These are phyloP conservation scores for Crucihimalaya himalaica DNA, from an alignment of 345 rosid species.

Conservation along the genomic window DNA sequence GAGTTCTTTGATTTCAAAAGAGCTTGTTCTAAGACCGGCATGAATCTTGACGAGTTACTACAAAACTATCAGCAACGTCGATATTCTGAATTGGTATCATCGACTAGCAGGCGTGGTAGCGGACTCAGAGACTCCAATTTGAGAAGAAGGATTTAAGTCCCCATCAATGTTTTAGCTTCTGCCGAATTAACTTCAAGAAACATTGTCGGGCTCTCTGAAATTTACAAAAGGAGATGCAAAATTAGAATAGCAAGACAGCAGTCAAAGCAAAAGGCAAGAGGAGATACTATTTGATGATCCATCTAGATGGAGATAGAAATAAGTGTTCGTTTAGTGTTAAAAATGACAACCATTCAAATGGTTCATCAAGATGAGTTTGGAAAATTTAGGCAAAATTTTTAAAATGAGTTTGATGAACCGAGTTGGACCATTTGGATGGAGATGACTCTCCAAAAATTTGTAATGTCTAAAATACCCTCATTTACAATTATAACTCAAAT, in stretches of 20 bases:
- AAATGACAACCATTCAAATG: no score
- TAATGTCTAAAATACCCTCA: no score
- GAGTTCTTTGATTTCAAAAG: not conserved
- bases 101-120: not conserved
- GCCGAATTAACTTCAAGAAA: not conserved
- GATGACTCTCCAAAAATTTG: no score
- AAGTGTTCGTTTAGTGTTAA: no score
- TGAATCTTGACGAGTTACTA: not conserved
- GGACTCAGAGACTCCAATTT: not conserved
- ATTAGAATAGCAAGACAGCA: not conserved
- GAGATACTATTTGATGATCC: not conserved
- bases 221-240: constrained; percentile 4
- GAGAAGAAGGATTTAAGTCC: not conserved
- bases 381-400: no score
- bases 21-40: not conserved
- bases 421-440: no score
- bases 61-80: not conserved
- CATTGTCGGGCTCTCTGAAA: constrained; percentile 1
- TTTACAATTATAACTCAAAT: no score
- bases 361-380: no score
- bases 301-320: no score
- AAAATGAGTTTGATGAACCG: no score
- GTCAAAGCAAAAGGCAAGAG: not conserved
- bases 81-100: not conserved
- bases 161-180: not conserved